Evolutionary conservation across 2,329 filamentous ascomycete species (phyloP).

Genomic region (Calonectria pauciramosa): DNA sequence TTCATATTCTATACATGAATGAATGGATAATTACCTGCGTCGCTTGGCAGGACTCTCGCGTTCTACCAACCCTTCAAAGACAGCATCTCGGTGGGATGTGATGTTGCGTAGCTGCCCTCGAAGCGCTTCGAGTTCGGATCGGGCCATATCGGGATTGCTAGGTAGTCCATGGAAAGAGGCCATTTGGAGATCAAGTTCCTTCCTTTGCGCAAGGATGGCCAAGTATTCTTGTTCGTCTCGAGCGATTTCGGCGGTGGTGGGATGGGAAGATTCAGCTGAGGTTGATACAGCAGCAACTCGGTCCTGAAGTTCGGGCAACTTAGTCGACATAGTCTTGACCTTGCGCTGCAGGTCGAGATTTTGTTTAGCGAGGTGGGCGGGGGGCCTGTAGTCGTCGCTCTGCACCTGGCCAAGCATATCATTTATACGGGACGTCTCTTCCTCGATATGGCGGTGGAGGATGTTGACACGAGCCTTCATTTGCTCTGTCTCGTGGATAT

Average conservation of each 20-base stretch:
- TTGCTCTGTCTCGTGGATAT: slow-evolving; percentile 68
- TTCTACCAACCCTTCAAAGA: slow-evolving; percentile 82
- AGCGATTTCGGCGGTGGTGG: slow-evolving; percentile 70
- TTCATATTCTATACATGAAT: slow-evolving; percentile 1
- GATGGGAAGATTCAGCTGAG: slow-evolving; percentile 51
- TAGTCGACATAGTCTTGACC: slow-evolving; percentile 75
- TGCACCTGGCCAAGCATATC: slow-evolving; percentile 59
- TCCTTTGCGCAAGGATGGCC: slow-evolving; percentile 69
- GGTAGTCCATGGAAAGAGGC: slow-evolving; percentile 79
- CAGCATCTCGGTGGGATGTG: slow-evolving; percentile 74
- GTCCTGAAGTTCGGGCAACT: slow-evolving; percentile 73
- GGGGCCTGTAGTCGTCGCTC: slow-evolving; percentile 64
- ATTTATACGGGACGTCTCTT: slow-evolving; percentile 60
- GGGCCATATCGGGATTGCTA: slow-evolving; percentile 76
- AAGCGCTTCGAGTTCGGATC: slow-evolving; percentile 77
- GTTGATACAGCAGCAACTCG: slow-evolving; percentile 60
- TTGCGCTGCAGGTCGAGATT: slow-evolving; percentile 82
- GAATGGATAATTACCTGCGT: slow-evolving; percentile 43
- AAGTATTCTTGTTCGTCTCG: slow-evolving; percentile 71
- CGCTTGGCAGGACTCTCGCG: slow-evolving; percentile 67
- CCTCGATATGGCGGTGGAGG: slow-evolving; percentile 69
- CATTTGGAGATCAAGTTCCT: slow-evolving; percentile 73
- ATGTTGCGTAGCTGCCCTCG: slow-evolving; percentile 74
- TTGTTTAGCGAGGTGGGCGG: slow-evolving; percentile 72
- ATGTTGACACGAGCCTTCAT: slow-evolving; percentile 65